Evolutionary conservation across 176 grass and related monocot genomes (phyloP).

Genomic region (Themeda triandra): DNA sequence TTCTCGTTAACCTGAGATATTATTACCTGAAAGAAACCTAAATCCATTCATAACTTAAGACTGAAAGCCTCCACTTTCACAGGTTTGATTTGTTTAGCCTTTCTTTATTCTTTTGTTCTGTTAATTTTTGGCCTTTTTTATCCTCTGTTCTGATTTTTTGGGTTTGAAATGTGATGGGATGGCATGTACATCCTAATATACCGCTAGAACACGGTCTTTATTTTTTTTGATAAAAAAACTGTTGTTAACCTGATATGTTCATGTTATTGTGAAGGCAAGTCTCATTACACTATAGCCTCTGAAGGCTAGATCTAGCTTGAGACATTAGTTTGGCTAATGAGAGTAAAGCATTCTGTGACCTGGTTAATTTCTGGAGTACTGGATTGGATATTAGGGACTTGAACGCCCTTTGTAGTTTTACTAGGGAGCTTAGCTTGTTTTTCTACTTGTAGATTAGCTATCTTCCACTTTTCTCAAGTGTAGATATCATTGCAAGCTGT

Average conservation of each 20-base stretch:
- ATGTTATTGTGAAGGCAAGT: not conserved
- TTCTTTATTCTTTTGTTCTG: not conserved
- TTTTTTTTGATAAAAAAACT: not conserved
- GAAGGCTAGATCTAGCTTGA: not conserved
- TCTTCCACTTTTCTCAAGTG: not conserved
- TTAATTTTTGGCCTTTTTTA: not conserved
- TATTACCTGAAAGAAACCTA: not conserved
- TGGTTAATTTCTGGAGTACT: too few species aligned
- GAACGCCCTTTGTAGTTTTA: not conserved
- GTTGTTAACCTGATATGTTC: not conserved
- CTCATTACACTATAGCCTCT: not conserved
- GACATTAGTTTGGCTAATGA: not conserved
- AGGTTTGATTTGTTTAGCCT: not conserved
- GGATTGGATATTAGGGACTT: not conserved
- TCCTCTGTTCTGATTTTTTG: not conserved
- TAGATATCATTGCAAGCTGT: not conserved
- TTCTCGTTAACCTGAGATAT: constrained; percentile 39
- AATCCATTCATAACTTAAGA: not conserved
- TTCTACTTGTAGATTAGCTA: not conserved
- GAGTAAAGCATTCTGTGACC: not conserved
- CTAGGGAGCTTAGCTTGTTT: not conserved
- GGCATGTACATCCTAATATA: not conserved
- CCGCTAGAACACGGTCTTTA: not conserved
- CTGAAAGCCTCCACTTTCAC: not conserved
- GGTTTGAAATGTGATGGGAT: not conserved